These are phyloP conservation scores for Cyberlindnera bimundalis DNA, from an alignment of 805 yeast species.

Conservation along the genomic window DNA sequence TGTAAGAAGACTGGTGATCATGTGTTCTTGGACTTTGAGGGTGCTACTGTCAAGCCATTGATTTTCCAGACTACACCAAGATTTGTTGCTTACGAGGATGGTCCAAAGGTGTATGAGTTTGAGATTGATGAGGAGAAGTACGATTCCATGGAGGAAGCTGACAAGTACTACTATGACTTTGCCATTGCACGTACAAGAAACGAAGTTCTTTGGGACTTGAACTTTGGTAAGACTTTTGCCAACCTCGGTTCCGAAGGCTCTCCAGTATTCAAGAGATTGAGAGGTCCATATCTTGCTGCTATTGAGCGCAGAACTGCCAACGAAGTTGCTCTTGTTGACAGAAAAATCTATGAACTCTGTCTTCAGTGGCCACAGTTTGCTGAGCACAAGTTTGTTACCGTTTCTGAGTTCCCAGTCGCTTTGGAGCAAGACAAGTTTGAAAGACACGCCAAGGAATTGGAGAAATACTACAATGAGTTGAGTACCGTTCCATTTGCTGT, in stretches of 20 bases:
- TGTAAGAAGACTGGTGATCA: constrained; percentile 39
- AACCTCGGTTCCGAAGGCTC: constrained; percentile 80
- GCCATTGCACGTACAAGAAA: constrained; percentile 89
- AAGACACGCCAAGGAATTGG: constrained; percentile 53
- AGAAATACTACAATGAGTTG: constrained; percentile 63
- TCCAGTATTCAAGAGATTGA: constrained; percentile 71
- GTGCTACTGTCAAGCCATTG: constrained; percentile 76
- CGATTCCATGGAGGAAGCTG: constrained; percentile 62
- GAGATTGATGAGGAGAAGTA: constrained; percentile 72
- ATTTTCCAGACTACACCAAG: constrained; percentile 74
- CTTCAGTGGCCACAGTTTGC: constrained; percentile 68
- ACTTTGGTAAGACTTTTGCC: constrained; percentile 60
- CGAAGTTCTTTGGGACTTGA: constrained; percentile 83
- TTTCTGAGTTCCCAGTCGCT: constrained; percentile 54
- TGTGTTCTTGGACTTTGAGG: constrained; percentile 80
- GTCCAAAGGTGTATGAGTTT: constrained; percentile 78
- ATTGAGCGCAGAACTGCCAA: constrained; percentile 53
- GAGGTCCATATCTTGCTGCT: constrained; percentile 59
- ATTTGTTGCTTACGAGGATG: constrained; percentile 75
- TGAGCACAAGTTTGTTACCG: constrained; percentile 51
- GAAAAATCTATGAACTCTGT: constrained; percentile 59
- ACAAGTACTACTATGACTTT: constrained; percentile 77
- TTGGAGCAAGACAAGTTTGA: constrained; percentile 58
- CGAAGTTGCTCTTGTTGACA: constrained; percentile 63
- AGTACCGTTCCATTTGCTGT: constrained; percentile 79